Base-by-base conservation (phyloP, 2,329 filamentous ascomycete species). In the Sporothrix pseudoabietina region DNA sequence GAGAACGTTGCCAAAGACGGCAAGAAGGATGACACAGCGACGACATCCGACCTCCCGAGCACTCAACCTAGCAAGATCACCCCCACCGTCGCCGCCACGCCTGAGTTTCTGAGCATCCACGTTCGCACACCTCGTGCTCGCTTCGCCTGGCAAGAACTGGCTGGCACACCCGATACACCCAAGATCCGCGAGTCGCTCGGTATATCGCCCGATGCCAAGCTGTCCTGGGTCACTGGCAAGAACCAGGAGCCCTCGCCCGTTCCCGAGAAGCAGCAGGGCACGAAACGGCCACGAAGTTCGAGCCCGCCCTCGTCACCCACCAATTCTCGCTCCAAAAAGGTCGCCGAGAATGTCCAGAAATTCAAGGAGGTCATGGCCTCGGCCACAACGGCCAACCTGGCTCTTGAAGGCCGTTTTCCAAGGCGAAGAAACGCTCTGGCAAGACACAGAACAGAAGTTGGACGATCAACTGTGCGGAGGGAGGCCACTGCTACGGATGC, bases 281-380 rank as follows among this genome's bases (percentile, higher is more conserved):
- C 85, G 77, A 94, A 94, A 80, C 87, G 92, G 72, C 89, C 90
- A 19, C 87, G 89, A 77, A 94, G 91, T 81, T 93, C 92, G 14
- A 94, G 92, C 0, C 92, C 92, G 0, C 82, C 86, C 1, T 90
- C 90, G 5, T 94, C 92, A 1, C 91, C 92, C 0, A 85, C 87
- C 65, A 75, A 81, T 19, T 82, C 86, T 16, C 85, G 83, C 69
- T 77, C 81, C 6, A 81, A 79, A 35, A 82, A 83, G 0, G 83
- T 85, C 7, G 78, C 85, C 0, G 82, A 90, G 75, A 88, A 92
- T 77, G 82, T 90, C 54, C 86, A 88, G 77, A 85, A 86, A 75
- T 81, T 91, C 57, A 86, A 87, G 54, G 84, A 86, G 71, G 84
- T 88, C 0, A 81, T 92, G 59, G 90, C 87, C 76, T 91, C 91